Percentiles rank a stretch among this genome's conserved stretches.
These are phyloP conservation scores for Centella asiatica DNA, from an alignment of 129 eudicot genomes.

Conservation along the genomic window DNA sequence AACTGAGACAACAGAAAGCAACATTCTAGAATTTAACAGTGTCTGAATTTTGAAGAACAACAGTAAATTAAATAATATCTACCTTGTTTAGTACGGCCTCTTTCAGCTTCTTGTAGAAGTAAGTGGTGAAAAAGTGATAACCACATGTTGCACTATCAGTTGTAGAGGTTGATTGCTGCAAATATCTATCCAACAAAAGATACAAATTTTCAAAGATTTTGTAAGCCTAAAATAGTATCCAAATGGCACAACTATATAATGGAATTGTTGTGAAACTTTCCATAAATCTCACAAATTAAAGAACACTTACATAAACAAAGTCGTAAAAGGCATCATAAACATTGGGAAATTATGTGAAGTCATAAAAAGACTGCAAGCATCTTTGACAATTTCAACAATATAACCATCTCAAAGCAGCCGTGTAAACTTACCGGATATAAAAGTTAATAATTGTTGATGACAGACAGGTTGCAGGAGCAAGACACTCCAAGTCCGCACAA, in stretches of 20 bases:
- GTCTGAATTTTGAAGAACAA: too few species aligned
- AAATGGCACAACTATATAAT: too few species aligned
- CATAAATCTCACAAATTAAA: too few species aligned
- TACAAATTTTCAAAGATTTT: constrained; percentile 3
- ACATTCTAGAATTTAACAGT: too few species aligned
- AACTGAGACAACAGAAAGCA: too few species aligned
- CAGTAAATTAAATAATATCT: too few species aligned
- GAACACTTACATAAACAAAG: too few species aligned
- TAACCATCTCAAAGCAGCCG: constrained; percentile 1
- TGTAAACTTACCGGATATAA: constrained; percentile 56
- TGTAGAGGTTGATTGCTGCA: constrained; percentile 41
- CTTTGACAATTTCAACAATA: too few species aligned
- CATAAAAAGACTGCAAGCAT: too few species aligned
- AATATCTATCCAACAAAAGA: constrained; percentile 48
- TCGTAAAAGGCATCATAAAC: too few species aligned
- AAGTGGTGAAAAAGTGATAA: constrained; percentile 77
- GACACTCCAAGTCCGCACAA: constrained; percentile 55
- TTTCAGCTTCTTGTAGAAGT: constrained; percentile 72
- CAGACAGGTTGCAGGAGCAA: constrained; percentile 63
- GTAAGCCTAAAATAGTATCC: constrained; percentile 12
- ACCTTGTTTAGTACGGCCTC: constrained; percentile 46
- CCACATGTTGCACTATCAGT: constrained; percentile 18
- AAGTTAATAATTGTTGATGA: constrained; percentile 81
- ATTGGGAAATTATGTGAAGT: background rate
- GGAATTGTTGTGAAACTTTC: too few species aligned